phyloP scores from a whole-genome alignment of 2,329 filamentous ascomycete genomes.

The Lecanicillium sp. region DNA sequence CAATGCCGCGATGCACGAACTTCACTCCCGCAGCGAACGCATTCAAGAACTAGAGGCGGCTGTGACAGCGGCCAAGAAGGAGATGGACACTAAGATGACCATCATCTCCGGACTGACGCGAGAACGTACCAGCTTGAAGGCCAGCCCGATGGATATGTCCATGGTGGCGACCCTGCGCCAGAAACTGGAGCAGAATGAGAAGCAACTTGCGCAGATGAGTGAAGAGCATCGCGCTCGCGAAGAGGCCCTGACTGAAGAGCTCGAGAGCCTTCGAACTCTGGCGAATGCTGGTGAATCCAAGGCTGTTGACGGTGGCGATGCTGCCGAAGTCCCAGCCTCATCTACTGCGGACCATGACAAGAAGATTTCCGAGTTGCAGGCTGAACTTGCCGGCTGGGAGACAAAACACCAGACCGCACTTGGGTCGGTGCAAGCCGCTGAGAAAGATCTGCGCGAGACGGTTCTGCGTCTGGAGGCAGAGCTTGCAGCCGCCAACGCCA shows the following conservation, averaged over 20 bases:
- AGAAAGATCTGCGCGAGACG: conserved; percentile 63
- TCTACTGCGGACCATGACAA: conserved; percentile 37
- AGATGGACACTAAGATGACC: conserved; percentile 94
- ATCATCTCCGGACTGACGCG: conserved; percentile 92
- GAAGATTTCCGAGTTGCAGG: conserved; percentile 58
- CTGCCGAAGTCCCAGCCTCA: conserved; percentile 4
- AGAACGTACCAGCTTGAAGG: conserved; percentile 83
- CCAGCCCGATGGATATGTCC: conserved; percentile 80
- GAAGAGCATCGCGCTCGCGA: conserved; percentile 68
- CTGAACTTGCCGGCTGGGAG: conserved; percentile 69
- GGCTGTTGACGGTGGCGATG: conserved; percentile 18
- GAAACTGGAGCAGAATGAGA: conserved; percentile 81
- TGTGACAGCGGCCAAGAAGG: conserved; percentile 74
- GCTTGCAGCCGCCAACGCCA: conserved; percentile 45
- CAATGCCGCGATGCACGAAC: conserved; percentile 85
- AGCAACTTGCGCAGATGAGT: conserved; percentile 66
- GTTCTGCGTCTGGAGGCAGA: conserved; percentile 65
- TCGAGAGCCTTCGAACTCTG: conserved; percentile 58
- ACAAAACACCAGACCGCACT: conserved; percentile 65
- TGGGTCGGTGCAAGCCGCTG: conserved; percentile 62
- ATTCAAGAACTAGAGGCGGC: conserved; percentile 87
- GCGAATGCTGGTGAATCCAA: conserved; percentile 27
- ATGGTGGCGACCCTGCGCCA: conserved; percentile 81
- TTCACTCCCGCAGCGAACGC: conserved; percentile 78
- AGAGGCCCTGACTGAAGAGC: conserved; percentile 62